phyloP scores from a whole-genome alignment of 768 basidiomycete genomes.

The Neoboletus brunneissimus region DNA sequence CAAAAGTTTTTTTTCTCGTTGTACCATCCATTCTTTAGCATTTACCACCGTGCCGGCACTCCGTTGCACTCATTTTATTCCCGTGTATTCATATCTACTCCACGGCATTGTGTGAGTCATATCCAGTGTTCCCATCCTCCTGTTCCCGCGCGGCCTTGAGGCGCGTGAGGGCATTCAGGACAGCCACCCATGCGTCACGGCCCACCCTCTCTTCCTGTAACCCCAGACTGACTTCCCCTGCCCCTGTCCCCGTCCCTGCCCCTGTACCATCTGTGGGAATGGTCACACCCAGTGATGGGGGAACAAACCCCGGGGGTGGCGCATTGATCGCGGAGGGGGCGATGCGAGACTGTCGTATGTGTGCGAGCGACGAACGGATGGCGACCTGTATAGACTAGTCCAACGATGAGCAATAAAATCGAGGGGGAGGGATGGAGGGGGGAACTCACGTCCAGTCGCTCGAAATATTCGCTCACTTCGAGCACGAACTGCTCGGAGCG shows the following conservation, averaged over 20 bases:
- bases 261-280: slow-evolving; percentile 42
- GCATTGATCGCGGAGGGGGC: slow-evolving; percentile 87
- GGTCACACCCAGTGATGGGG: slow-evolving; percentile 76
- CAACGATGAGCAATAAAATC: not conserved
- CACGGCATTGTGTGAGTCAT: slow-evolving; percentile 13
- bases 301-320: slow-evolving; percentile 67
- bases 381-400: slow-evolving; percentile 69
- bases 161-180: slow-evolving; percentile 62
- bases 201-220: slow-evolving; percentile 77
- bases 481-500: slow-evolving; percentile 82
- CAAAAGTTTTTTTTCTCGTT: not conserved
- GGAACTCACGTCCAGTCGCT: slow-evolving; percentile 67
- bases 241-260: not conserved
- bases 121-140: slow-evolving; percentile 13
- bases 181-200: slow-evolving; percentile 74
- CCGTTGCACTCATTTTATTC: slow-evolving; percentile 11
- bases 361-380: slow-evolving; percentile 75
- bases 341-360: slow-evolving; percentile 78
- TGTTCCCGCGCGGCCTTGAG: slow-evolving; percentile 48
- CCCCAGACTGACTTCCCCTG: slow-evolving; percentile 48
- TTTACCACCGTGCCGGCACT: slow-evolving; percentile 1
- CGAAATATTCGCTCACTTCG: slow-evolving; percentile 84
- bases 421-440: not conserved
- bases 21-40: slow-evolving; percentile 8
- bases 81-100: slow-evolving; percentile 20